Base-by-base conservation (phyloP, 129 eudicot species). In the Heracleum sosnowskyi region DNA sequence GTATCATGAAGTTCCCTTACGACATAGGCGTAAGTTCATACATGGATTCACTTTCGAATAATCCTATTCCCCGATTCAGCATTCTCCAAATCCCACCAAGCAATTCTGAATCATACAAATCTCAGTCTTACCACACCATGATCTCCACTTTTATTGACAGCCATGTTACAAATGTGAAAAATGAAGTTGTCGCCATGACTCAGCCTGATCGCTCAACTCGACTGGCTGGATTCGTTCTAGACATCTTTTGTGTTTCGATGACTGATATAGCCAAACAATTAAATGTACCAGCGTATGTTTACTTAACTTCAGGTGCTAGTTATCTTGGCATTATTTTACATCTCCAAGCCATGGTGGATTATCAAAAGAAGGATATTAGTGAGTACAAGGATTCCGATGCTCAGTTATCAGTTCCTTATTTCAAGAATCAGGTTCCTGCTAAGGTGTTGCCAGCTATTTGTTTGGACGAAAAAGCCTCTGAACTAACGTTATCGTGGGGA, bases 291-390 rank as follows among this genome's bases (percentile, higher is more conserved):
- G 22, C 79, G 0, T 76, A 76, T 36, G 70, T 55, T 7, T 76
- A 31, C 45, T 76, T 6, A 6, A 12, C 64, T 1, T n/a, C 68
- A 4, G 42, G 68, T 1, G 68, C 79, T 3, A 22, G 69, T 35
- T 36, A 31, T 53, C 70, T 76, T 24, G 47, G 79, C 69, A 40
- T 76, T 68, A 2, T 36, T n/a, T 76, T 76, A 44, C 47, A 76
- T 76, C 69, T 76, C n/a, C 79, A 76, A 17, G 62, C 10, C 49
- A 41, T 55, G 9, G 36, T 2, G 11, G 79, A 76, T 41, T 24
- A 53, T n/a, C 35, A 76, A 2, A 37, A 57, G 0, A 66, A 76
- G 13, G 79, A 76, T 57, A 11, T 76, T 7, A 36, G 49, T 18
- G 69, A 53, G 70, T 76, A 17, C 45, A 5, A 33, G 6, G 7